Conservation (phyloP, 2,329 filamentous ascomycete genomes). For the Paecilomyces fulvus region DNA sequence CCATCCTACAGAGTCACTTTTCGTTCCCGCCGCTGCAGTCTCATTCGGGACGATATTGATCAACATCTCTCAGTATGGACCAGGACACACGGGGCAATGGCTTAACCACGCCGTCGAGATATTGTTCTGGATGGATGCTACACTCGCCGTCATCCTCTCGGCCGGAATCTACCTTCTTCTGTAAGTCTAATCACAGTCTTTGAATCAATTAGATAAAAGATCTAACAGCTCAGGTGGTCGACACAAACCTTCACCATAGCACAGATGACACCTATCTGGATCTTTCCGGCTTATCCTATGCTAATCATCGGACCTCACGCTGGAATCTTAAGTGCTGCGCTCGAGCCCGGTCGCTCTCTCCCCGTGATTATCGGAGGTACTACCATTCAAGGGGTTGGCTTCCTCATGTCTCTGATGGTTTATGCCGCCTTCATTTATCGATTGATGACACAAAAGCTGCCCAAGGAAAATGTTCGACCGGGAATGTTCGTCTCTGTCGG, state of each 20-base stretch:
- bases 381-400: slow-evolving; percentile 56
- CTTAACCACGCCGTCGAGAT: slow-evolving; percentile 52
- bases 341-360: slow-evolving; percentile 39
- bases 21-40: slow-evolving; percentile 60
- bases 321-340: slow-evolving; percentile 45
- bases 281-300: slow-evolving; percentile 76
- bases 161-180: slow-evolving; percentile 66
- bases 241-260: slow-evolving; percentile 64
- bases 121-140: slow-evolving; percentile 67
- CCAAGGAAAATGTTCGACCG: slow-evolving; percentile 64
- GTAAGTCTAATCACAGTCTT: slow-evolving; percentile 43
- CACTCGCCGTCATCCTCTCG: slow-evolving; percentile 58
- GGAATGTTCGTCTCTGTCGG: slow-evolving; percentile 83
- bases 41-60: slow-evolving; percentile 69
- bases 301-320: slow-evolving; percentile 69
- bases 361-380: slow-evolving; percentile 51
- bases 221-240: slow-evolving; percentile 44
- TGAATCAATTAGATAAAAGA: neutral
- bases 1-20: slow-evolving; percentile 70
- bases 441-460: slow-evolving; percentile 80
- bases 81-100: slow-evolving; percentile 55
- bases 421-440: slow-evolving; percentile 78
- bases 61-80: slow-evolving; percentile 69
- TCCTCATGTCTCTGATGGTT: slow-evolving; percentile 65
- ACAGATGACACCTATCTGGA: slow-evolving; percentile 81